Base-by-base conservation (phyloP, 2,329 filamentous ascomycete species). In the Sclerotiophoma versabilis region DNA sequence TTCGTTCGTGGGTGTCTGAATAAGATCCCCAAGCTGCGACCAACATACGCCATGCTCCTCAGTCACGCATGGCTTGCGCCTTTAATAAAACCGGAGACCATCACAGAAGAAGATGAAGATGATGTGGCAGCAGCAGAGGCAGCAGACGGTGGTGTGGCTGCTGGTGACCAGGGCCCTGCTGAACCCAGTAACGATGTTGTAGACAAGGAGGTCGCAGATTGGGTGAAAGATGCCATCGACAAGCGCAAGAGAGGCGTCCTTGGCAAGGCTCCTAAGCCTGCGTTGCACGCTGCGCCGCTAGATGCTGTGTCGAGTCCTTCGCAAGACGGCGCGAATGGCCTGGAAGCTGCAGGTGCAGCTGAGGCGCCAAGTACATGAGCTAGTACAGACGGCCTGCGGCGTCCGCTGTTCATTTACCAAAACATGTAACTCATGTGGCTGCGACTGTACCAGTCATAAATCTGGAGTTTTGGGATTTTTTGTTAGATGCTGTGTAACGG, bases 1-100 rank as follows among this genome's bases (percentile, higher is more conserved):
- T 99, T 99, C 77, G 93, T 99, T 20, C 83, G 84, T 32, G 88
- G 88, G 37, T 98, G 95, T 73, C 82, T 99, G 39, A 92, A 97
- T 80, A 99, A 99, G 76, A 89, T 91, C 19, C 91, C 95, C 8
- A 90, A 91, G 64, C 85, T 96, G 55, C 87, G 95, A n/a, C 93
- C 93, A n/a, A 95, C 90, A 0, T 99, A 99, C 72, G 86, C 89
- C 45, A 92, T 91, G 82, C 84, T 99, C 5, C 83, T 99, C 10
- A 87, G 91, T 66, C 93, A 98, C 71, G 87, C 91, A 23, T 99
- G 95, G 95, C 83, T 99, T 5, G 83, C 86, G 8, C 82, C 85
- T 1, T 80, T 96, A 30, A 84, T 88, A 59, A 90, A 92, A 63
- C 91, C 91, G 2, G 83, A 86, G n/a, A 89, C 86, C 1, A 91